Evolutionary conservation across 805 yeast species (phyloP), one percentile per base, ranked within the genome.

Genomic region (Starmera caribaea): DNA sequence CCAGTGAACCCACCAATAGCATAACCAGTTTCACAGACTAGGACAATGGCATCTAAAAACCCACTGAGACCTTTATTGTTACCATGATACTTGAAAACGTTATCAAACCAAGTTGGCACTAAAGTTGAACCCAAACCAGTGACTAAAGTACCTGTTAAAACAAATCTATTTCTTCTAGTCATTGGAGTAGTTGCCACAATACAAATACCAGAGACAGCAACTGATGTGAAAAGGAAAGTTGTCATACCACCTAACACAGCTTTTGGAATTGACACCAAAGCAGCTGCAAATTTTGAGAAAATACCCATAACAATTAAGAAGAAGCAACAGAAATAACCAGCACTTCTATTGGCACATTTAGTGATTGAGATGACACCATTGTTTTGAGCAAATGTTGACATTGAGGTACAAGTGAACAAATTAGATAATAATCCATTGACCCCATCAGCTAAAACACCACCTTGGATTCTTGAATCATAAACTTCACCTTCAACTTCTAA

Each of bases 281-380:
- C 88, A 37, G 92, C 94, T 31, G 89, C 88, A 57, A 85, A 85
- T 61, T 85, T 84, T 43, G 94, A 71, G 57, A 88, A 83, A 33
- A 88, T 62, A 32, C 97, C 97, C 95, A 88, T 86, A 44, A 88
- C 59, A 41, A 88, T 54, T 47, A 88, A 65, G 68, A 83, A 85
- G 66, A 85, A 74, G 46, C 85, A 81, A 63, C 84, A 75, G 76
- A 85, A 81, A 59, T 76, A 79, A 32, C 92, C 97, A 17, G 76
- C 86, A 37, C 72, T 68, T 64, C 94, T 74, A 52, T 85, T 79
- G 36, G 96, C 96, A 64, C 96, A 87, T 59, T 85, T 86, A 37
- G 96, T 89, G 58, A 89, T 71, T 33, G 95, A 80, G 48, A 88
- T 87, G 42, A 88, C 96, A 69, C 96, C 96, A 58, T 89, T 89